A percentile compares a stretch with the other conserved stretches of the same genome.
Evolutionary conservation across 1,284 basidiomycete genomes (phyloP).

Genomic region (Puccinia novopanici): DNA sequence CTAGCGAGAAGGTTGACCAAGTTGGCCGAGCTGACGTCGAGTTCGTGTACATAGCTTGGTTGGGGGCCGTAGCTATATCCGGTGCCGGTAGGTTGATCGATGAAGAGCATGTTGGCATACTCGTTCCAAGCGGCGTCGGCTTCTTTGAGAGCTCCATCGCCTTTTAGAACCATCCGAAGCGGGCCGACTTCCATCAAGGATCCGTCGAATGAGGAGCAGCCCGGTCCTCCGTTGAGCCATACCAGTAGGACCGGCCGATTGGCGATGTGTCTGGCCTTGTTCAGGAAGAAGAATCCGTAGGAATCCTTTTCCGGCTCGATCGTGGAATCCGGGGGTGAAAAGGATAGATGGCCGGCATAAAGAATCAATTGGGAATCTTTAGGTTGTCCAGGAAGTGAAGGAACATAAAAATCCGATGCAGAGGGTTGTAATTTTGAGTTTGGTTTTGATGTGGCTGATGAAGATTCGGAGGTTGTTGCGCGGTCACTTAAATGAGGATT

Average conservation of each 20-base stretch:
- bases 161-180: constrained; percentile 65
- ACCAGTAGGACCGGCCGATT: constrained; percentile 86
- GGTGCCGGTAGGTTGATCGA: constrained; percentile 95
- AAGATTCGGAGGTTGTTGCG: not conserved
- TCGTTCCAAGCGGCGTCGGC: constrained; percentile 96
- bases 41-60: constrained; percentile 77
- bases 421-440: not conserved
- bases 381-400: constrained; percentile 51
- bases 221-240: constrained; percentile 96
- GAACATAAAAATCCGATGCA: constrained; percentile 39
- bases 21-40: constrained; percentile 75
- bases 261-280: constrained; percentile 80
- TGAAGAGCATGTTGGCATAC: constrained; percentile 91
- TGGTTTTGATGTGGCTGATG: not conserved
- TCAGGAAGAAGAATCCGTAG: constrained; percentile 85
- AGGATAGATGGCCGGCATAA: constrained; percentile 57
- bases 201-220: constrained; percentile 95
- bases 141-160: constrained; percentile 73
- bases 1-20: constrained; percentile 80
- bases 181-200: constrained; percentile 97
- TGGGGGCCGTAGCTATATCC: constrained; percentile 88
- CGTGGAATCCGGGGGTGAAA: constrained; percentile 48
- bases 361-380: constrained; percentile 54
- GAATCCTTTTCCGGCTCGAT: constrained; percentile 50
- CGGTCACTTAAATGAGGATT: not conserved